A percentile compares a stretch with the other conserved stretches of the same genome.
Conservation (phyloP, 2,329 filamentous ascomycete species). For the Metarhizium rileyi region DNA sequence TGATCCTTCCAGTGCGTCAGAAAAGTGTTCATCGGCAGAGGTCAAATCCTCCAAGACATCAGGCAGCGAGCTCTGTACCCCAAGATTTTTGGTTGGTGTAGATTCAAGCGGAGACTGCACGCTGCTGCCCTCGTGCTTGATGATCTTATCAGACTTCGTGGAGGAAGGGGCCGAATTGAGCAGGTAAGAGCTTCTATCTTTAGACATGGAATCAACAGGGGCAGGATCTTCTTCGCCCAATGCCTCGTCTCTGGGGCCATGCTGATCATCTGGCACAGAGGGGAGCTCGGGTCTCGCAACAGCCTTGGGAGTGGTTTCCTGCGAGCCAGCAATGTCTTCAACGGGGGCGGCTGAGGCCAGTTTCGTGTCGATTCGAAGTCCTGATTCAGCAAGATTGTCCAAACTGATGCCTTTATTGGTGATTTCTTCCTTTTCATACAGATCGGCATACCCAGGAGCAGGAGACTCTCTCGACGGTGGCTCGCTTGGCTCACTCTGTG, state of each 20-base stretch:
- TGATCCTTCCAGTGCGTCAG: slow-evolving; percentile 21
- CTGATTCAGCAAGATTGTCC: slow-evolving; percentile 12
- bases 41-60: slow-evolving; percentile 21
- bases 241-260: slow-evolving; percentile 2
- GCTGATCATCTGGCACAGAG: slow-evolving; percentile 8
- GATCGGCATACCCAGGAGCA: slow-evolving; percentile 20
- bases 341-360: slow-evolving; percentile 19
- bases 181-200: slow-evolving; percentile 33
- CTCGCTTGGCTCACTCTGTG: slow-evolving; percentile 27
- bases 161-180: slow-evolving; percentile 29
- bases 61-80: slow-evolving; percentile 8
- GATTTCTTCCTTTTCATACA: slow-evolving; percentile 18
- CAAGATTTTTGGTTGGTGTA: slow-evolving; percentile 15
- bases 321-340: slow-evolving; percentile 46
- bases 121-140: slow-evolving; percentile 12
- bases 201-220: slow-evolving; percentile 30
- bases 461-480: slow-evolving; percentile 24
- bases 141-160: slow-evolving; percentile 17
- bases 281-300: slow-evolving; percentile 25
- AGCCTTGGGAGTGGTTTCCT: slow-evolving; percentile 61
- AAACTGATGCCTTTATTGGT: slow-evolving; percentile 14
- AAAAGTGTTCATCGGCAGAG: slow-evolving; percentile 27
- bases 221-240: slow-evolving; percentile 25
- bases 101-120: slow-evolving; percentile 14
- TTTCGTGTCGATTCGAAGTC: slow-evolving; percentile 33